Conservation (phyloP, 495 filamentous ascomycete genomes). For the Hyaloscypha variabilis region DNA sequence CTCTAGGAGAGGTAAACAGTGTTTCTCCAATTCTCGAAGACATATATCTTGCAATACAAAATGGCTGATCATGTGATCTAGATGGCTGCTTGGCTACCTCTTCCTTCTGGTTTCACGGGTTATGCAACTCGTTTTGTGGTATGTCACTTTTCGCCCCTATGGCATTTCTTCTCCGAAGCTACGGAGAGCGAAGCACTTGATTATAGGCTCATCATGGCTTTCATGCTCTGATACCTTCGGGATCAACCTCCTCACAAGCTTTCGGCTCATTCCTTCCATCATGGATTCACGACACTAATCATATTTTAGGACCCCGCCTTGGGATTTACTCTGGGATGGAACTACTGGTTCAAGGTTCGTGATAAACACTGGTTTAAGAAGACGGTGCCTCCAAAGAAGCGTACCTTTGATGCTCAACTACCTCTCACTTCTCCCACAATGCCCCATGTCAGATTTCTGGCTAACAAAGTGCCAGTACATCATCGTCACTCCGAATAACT, state of each 20-base stretch:
- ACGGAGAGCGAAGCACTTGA: neutral
- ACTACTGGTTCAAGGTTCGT: constrained; percentile 33
- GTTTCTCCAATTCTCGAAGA: constrained; percentile 59
- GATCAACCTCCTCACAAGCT: neutral
- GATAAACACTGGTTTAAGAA: constrained; percentile 26
- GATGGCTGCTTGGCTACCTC: constrained; percentile 74
- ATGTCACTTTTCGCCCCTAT: neutral
- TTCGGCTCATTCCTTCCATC: neutral
- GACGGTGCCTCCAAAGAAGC: neutral
- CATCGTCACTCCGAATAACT: constrained; percentile 31
- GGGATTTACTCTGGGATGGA: constrained; percentile 30
- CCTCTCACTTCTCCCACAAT: constrained; percentile 21
- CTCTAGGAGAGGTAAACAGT: constrained; percentile 53
- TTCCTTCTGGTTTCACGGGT: constrained; percentile 46
- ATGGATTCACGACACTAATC: neutral
- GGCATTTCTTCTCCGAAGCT: neutral
- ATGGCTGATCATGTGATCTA: constrained; percentile 1
- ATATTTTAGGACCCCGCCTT: constrained; percentile 26
- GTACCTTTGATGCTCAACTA: neutral
- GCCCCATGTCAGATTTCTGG: constrained; percentile 49
- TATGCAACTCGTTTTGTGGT: constrained; percentile 31
- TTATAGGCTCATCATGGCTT: neutral
- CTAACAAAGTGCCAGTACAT: constrained; percentile 38
- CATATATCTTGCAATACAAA: neutral
- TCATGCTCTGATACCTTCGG: neutral